These are phyloP conservation scores for Saccharomycopsis phalli DNA, from an alignment of 1,139 yeast genomes.

Conservation along the genomic window DNA sequence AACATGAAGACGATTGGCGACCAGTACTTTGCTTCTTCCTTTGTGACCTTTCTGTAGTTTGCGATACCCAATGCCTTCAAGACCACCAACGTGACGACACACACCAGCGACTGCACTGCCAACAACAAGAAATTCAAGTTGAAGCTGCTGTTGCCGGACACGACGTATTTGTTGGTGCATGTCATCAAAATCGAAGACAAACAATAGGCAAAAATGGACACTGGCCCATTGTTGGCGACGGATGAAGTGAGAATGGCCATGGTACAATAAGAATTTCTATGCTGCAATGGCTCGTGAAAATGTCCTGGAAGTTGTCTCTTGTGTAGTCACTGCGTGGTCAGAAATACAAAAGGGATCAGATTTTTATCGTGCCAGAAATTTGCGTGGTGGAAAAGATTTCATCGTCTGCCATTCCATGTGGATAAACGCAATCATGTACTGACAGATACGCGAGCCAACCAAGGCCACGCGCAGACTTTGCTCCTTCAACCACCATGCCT, in stretches of 20 bases:
- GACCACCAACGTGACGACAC: slow-evolving; percentile 62
- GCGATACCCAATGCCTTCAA: slow-evolving; percentile 70
- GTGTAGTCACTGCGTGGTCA: no score
- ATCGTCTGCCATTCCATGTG: no score
- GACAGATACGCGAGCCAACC: no score
- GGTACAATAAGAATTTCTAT: background rate
- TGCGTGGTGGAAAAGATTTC: no score
- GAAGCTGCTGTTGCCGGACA: slow-evolving; percentile 65
- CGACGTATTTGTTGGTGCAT: slow-evolving; percentile 92
- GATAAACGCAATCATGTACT: no score
- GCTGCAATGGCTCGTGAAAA: no score
- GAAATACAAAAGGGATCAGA: no score
- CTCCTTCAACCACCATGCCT: no score
- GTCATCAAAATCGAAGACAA: slow-evolving; percentile 93
- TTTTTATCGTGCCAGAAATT: no score
- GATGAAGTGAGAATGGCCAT: slow-evolving; percentile 20
- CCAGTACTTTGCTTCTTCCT: slow-evolving; percentile 89
- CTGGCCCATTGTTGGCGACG: slow-evolving; percentile 71
- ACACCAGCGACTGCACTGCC: slow-evolving; percentile 74
- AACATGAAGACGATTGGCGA: slow-evolving; percentile 84
- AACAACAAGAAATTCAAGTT: slow-evolving; percentile 87
- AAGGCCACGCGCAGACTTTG: no score
- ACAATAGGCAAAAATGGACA: slow-evolving; percentile 83
- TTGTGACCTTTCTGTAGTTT: slow-evolving; percentile 77
- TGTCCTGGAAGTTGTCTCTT: no score